These are phyloP conservation scores for Maudiozyma saulgeensis DNA, from an alignment of 805 yeast genomes.

Conservation along the genomic window DNA sequence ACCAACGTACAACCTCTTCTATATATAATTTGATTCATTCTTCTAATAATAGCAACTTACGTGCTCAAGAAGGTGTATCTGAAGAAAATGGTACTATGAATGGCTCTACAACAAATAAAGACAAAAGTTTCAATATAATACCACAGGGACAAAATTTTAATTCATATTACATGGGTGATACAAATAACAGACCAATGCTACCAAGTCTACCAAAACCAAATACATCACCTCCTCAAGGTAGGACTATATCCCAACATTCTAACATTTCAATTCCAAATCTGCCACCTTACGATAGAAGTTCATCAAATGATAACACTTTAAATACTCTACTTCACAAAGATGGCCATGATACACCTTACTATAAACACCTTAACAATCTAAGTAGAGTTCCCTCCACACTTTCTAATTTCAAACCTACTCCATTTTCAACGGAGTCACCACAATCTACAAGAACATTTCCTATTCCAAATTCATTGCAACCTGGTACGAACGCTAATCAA, in stretches of 20 bases:
- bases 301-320: neutral
- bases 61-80: neutral
- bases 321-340: neutral
- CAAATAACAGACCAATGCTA: neutral
- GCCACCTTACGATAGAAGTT: neutral
- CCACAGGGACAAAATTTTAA: slow-evolving; percentile 1
- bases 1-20: slow-evolving; percentile 9
- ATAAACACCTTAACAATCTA: neutral
- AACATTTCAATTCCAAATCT: neutral
- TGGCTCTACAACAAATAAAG: neutral
- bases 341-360: neutral
- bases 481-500: neutral
- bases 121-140: neutral
- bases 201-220: slow-evolving; percentile 2
- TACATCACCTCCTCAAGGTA: neutral
- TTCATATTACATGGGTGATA: neutral
- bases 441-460: neutral
- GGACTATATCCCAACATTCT: neutral
- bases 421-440: neutral
- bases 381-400: neutral
- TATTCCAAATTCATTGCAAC: neutral
- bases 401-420: neutral
- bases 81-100: neutral
- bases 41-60: slow-evolving; percentile 2
- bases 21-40: slow-evolving; percentile 10